Percentiles rank a stretch among this genome's conserved stretches.
These are phyloP conservation scores for Phyllosticta citriasiana DNA, from an alignment of 2,329 filamentous ascomycete genomes.

Conservation along the genomic window DNA sequence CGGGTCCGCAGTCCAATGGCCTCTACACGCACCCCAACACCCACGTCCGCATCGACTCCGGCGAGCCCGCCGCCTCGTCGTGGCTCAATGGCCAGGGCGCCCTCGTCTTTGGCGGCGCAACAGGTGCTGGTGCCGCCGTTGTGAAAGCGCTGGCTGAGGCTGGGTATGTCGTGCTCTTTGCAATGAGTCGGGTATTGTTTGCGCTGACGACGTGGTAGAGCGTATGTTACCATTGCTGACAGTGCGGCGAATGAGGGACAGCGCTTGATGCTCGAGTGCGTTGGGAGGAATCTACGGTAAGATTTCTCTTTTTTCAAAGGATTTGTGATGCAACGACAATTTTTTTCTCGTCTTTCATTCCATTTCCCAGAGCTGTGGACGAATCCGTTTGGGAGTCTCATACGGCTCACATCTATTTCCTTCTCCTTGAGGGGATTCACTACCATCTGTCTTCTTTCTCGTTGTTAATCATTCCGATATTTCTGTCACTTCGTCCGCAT, in stretches of 20 bases:
- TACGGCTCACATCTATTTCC: too few relatives aligned
- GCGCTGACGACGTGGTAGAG: slow-evolving; percentile 11
- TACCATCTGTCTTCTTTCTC: background rate
- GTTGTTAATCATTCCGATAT: too few relatives aligned
- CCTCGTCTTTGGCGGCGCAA: slow-evolving; percentile 21
- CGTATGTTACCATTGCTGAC: slow-evolving; percentile 20
- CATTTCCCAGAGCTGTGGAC: too few relatives aligned
- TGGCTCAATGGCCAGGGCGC: slow-evolving; percentile 16
- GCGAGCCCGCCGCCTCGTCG: background rate
- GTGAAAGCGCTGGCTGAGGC: slow-evolving; percentile 16
- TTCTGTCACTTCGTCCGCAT: too few relatives aligned
- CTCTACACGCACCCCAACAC: background rate
- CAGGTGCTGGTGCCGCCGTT: slow-evolving; percentile 17
- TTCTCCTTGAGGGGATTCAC: background rate
- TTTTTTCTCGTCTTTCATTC: background rate
- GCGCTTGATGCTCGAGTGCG: slow-evolving; percentile 10
- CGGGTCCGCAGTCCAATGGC: background rate
- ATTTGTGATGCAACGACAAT: background rate
- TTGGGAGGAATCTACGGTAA: slow-evolving; percentile 14
- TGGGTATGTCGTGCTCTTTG: slow-evolving; percentile 14
- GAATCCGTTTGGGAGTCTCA: too few relatives aligned
- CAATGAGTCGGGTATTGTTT: background rate
- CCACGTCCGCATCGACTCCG: background rate
- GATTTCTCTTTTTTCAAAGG: background rate
- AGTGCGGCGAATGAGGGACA: slow-evolving; percentile 13